Percentiles rank a stretch among this genome's conserved stretches.
Conservation (phyloP, 2,329 filamentous ascomycete species). For the Tricladium varicosporioides region DNA sequence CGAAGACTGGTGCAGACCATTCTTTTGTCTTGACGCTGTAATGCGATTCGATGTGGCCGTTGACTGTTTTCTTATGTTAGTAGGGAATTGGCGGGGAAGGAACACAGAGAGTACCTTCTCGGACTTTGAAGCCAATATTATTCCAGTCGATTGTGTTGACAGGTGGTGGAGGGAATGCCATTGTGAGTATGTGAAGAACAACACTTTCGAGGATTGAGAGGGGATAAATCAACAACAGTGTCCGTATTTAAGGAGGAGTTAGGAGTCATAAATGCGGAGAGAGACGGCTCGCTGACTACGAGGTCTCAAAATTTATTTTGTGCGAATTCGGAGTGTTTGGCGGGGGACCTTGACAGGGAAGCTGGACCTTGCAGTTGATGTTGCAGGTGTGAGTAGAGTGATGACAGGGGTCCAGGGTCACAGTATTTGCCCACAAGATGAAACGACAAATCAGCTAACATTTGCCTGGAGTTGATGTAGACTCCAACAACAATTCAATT, state of each 20-base stretch:
- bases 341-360: neutral
- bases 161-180: constrained; percentile 71
- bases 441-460: neutral
- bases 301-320: constrained; percentile 1
- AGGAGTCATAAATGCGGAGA: neutral
- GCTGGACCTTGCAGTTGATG: neutral
- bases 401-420: neutral
- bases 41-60: constrained; percentile 88
- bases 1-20: constrained; percentile 78
- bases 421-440: neutral
- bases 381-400: neutral
- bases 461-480: neutral
- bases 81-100: constrained; percentile 1
- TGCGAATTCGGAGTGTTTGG: constrained; percentile 5
- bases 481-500: no score
- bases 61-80: constrained; percentile 55
- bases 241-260: neutral
- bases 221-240: neutral
- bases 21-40: constrained; percentile 71
- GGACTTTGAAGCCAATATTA: constrained; percentile 88
- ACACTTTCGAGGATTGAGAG: constrained; percentile 1
- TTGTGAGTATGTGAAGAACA: constrained; percentile 19
- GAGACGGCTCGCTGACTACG: neutral
- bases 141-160: constrained; percentile 86
- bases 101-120: constrained; percentile 63